Conservation (phyloP, 208 protist species). For the Leishmania arabica region DNA sequence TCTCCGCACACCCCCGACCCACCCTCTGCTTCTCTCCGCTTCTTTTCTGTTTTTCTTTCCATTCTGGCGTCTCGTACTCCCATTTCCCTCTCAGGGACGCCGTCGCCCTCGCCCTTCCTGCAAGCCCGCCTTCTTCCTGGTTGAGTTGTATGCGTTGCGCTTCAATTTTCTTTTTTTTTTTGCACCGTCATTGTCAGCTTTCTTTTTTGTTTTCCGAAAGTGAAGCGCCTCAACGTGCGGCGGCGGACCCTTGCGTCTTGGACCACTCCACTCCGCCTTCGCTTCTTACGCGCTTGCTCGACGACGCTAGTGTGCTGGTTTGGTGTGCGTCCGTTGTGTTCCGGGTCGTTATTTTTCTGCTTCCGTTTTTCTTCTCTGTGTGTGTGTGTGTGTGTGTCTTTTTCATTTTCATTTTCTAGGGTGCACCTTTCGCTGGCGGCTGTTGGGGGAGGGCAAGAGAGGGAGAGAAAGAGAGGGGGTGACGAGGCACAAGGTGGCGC, state of each 20-base stretch:
- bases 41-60: neutral
- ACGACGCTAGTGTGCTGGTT: neutral
- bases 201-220: neutral
- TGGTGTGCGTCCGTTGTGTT: neutral
- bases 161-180: neutral
- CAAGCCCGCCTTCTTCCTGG: neutral
- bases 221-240: neutral
- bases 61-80: neutral
- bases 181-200: neutral
- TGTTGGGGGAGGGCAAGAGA: too few relatives aligned
- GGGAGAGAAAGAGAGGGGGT: too few relatives aligned
- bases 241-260: neutral
- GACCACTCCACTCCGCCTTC: neutral
- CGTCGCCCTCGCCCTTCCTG: neutral
- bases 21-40: neutral
- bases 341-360: neutral
- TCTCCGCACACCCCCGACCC: neutral
- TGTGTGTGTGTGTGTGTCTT: too few relatives aligned
- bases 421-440: neutral
- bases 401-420: neutral
- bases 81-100: neutral
- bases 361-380: neutral
- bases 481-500: neutral
- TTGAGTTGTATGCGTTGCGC: neutral
- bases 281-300: neutral